phyloP scores from a whole-genome alignment of 2,329 filamentous ascomycete genomes.

The Penicillium sp. region DNA sequence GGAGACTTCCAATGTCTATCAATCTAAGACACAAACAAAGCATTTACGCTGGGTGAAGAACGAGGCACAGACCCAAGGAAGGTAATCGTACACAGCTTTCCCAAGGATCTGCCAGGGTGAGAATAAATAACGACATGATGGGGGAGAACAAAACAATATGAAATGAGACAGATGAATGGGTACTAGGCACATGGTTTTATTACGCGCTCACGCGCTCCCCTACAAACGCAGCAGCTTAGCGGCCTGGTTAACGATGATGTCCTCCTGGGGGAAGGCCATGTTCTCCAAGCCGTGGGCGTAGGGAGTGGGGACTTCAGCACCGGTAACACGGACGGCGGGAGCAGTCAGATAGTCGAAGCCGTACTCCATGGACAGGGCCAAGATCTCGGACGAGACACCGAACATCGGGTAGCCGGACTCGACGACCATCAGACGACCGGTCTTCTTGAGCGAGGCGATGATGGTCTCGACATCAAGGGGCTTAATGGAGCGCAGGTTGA shows the following conservation, averaged over 20 bases:
- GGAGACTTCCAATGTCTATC: slow-evolving; percentile 15
- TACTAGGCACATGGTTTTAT: slow-evolving; percentile 35
- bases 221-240: slow-evolving; percentile 83
- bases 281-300: slow-evolving; percentile 91
- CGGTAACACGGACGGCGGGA: slow-evolving; percentile 87
- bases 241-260: slow-evolving; percentile 79
- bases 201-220: slow-evolving; percentile 27
- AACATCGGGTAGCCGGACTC: slow-evolving; percentile 96
- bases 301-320: slow-evolving; percentile 93
- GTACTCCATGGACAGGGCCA: slow-evolving; percentile 95
- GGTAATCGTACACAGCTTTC: slow-evolving; percentile 27
- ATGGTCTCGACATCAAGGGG: slow-evolving; percentile 93
- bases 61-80: slow-evolving; percentile 13
- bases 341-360: slow-evolving; percentile 96
- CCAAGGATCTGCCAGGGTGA: slow-evolving; percentile 21
- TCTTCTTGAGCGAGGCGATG: slow-evolving; percentile 98
- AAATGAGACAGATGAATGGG: slow-evolving; percentile 25
- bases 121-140: slow-evolving; percentile 25
- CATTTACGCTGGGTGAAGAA: slow-evolving; percentile 17
- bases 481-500: slow-evolving; percentile 97
- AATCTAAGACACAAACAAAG: slow-evolving; percentile 10
- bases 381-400: slow-evolving; percentile 85
- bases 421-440: slow-evolving; percentile 79
- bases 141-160: slow-evolving; percentile 18
- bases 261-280: slow-evolving; percentile 88